Evolutionary conservation across 164 flowering plant species (phyloP), one percentile per base, ranked within the genome.

Genomic region (Hamamelis virginiana): DNA sequence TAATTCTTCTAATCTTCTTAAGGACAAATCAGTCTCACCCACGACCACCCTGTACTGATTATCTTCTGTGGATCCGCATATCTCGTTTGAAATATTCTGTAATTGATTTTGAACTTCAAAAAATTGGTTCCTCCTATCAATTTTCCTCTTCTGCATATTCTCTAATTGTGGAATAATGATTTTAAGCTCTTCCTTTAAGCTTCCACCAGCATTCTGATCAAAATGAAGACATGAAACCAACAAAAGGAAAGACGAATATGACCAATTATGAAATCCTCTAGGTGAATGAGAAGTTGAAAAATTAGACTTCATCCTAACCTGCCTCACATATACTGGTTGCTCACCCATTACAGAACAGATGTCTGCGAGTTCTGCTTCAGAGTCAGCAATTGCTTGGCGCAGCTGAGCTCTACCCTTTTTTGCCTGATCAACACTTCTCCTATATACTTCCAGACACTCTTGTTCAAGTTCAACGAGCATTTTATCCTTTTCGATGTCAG

Each of bases 371-470:
- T 90, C 91, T n/a, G 86, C 85, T 80, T 88, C 84, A 55, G 84
- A 73, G 61, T 79, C 84, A 55, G 90, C 89, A 76, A 90, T 83
- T 14, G 80, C 81, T 69, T 83, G 84, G 52, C 83, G 80, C 68
- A 92, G 74, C 73, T 82, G 83, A 44, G 87, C 87, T 78, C 86
- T 80, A 21, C 65, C 71, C 47, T 70, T 68, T 59, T 80, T 86
- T 22, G 96, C 94, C 45, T 76, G 82, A 43, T 89, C 91, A 45
- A 92, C 91, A 72, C 84, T 90, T 66, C 84, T 84, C 74, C 82
- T 80, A 66, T 90, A 92, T 19, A 81, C 88, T 51, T 84, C 90
- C 10, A 92, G 66, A 72, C 97, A 92, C 77, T 85, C 89, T 78
- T 80, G 82, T 77, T 92, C 96, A 64, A 92, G 77, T 62, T 89